These are phyloP conservation scores for Aegle marmelos DNA, from an alignment of 345 rosid species.

Conservation along the genomic window DNA sequence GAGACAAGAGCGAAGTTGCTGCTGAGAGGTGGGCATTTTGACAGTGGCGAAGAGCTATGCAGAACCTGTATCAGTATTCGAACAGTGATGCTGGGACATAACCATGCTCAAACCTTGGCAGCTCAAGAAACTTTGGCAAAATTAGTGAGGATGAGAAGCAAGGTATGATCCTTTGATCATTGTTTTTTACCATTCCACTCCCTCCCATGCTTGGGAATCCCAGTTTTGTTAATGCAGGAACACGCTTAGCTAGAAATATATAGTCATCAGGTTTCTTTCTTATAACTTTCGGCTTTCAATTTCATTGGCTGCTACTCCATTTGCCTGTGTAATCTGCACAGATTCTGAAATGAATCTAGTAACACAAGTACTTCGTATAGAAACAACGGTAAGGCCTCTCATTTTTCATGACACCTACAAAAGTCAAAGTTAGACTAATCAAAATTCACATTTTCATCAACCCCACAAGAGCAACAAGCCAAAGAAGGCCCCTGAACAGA, in stretches of 20 bases:
- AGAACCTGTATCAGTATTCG: constrained; percentile 86
- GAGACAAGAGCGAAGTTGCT: constrained; percentile 89
- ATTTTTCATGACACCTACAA: neutral
- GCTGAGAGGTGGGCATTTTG: constrained; percentile 82
- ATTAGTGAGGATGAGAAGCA: constrained; percentile 88
- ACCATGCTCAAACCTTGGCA: constrained; percentile 74
- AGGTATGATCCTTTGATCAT: constrained; percentile 38
- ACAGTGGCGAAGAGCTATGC: constrained; percentile 80
- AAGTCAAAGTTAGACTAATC: constrained; percentile 21
- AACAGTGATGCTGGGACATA: constrained; percentile 93
- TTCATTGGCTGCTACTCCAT: neutral
- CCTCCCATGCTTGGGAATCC: constrained; percentile 9
- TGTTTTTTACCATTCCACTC: neutral
- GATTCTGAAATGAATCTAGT: neutral
- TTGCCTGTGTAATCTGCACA: neutral
- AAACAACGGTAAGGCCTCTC: neutral
- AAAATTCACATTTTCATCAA: constrained; percentile 13
- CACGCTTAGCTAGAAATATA: constrained; percentile 10
- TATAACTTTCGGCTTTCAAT: neutral
- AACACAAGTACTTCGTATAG: neutral
- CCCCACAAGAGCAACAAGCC: constrained; percentile 32
- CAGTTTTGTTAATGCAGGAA: constrained; percentile 33
- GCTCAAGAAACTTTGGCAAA: constrained; percentile 93
- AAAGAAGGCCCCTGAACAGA: constrained; percentile 23
- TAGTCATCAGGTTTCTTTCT: constrained; percentile 7